Base-by-base conservation (phyloP, 2,329 filamentous ascomycete species). In the Elsinoe ampelina region DNA sequence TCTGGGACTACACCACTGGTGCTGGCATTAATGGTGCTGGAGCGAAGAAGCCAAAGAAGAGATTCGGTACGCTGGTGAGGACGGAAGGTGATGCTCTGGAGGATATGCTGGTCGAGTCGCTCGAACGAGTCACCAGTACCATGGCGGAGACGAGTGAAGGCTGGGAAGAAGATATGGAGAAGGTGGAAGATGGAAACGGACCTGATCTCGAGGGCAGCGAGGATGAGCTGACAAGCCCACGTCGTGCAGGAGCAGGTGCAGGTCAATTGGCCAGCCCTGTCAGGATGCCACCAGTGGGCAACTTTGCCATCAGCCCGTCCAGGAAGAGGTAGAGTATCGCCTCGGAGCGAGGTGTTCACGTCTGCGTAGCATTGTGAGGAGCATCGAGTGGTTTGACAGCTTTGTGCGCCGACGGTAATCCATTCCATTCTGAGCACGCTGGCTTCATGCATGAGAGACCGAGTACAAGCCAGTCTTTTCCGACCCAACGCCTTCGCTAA, bases 71-170 rank as follows among this genome's bases (percentile, higher is more conserved):
- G 2, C 69, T 84, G 8, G 63, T 75, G 13, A 68, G 72, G 55
- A 80, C 77, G 2, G 63, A 71, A 1, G 68, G 72, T 15, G 67
- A 68, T 1, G 70, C 71, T 1, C 68, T 83, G 41, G 78, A 77
- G 58, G 77, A 81, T 43, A 84, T 84, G 80, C 71, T 84, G 50
- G 62, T 71, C 15, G 69, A 74, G 57, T 79, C 83, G 65, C 71
- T 75, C 58, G 67, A 74, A 1, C 71, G 77, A 17, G 78, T 83
- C 1, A 73, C 72, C 54, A 63, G 71, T 8, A 71, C 73, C 63
- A 71, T 84, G 34, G 63, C 71, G 30, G 60, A 67, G 35, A 68
- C 70, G 50, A 75, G 71, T n/a, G 66, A 65, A 36, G 71, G 72
- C 17, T 75, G 70, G 67, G 58, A 63, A 15, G 22, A 39, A 5